These are phyloP conservation scores for Leucosporidium creatinivorum DNA, from an alignment of 768 basidiomycete species.

Conservation along the genomic window DNA sequence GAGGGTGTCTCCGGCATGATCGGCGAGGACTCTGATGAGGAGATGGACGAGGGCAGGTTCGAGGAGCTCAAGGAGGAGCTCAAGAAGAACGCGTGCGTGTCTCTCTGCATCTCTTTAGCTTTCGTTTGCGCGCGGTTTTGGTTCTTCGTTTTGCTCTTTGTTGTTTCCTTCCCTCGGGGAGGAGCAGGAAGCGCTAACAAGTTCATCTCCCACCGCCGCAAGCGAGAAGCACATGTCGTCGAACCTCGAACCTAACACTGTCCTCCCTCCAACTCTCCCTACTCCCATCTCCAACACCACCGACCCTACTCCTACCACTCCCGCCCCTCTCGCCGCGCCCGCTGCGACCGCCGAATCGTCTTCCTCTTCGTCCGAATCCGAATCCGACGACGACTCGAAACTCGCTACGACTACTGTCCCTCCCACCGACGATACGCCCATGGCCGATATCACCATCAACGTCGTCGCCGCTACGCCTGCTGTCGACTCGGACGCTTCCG, in stretches of 20 bases:
- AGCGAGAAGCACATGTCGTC: no score
- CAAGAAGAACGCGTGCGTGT: slow-evolving; percentile 24
- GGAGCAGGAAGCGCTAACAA: background rate
- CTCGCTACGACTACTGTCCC: no score
- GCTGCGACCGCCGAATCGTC: no score
- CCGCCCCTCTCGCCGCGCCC: background rate
- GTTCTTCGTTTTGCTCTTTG: slow-evolving; percentile 38
- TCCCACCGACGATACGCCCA: no score
- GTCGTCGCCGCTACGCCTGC: no score
- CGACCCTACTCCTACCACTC: background rate
- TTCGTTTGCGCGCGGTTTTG: slow-evolving; percentile 42
- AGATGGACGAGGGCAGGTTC: slow-evolving; percentile 42
- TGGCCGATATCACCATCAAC: no score
- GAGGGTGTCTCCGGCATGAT: slow-evolving; percentile 23
- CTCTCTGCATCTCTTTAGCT: background rate
- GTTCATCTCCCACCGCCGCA: background rate
- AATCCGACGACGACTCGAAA: no score
- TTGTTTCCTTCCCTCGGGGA: slow-evolving; percentile 6
- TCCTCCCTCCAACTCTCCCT: no score
- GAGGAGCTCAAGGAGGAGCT: slow-evolving; percentile 43
- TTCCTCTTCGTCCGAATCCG: no score
- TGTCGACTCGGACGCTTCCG: no score
- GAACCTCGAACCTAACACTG: no score
- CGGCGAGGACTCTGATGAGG: slow-evolving; percentile 47
- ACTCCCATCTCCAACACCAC: background rate